Conservation (phyloP, 495 filamentous ascomycete genomes). For the Immersiella caudata region DNA sequence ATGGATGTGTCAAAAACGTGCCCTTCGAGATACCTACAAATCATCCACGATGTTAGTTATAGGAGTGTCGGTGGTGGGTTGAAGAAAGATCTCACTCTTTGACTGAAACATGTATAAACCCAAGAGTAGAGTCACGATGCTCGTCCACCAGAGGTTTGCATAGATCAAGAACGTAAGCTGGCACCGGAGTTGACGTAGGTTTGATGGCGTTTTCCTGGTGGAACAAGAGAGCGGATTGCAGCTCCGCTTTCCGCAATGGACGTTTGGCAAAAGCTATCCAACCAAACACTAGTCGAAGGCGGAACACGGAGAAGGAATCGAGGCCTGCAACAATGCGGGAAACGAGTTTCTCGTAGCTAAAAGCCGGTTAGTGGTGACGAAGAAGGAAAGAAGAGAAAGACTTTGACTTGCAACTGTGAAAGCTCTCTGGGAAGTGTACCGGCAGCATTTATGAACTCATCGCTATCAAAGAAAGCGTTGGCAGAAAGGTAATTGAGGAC, state of each 20-base stretch:
- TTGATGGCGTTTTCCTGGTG: not conserved
- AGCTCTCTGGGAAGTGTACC: not conserved
- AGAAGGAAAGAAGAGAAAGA: too few relatives aligned
- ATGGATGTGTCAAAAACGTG: too few relatives aligned
- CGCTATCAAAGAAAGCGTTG: not conserved
- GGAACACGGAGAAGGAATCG: not conserved
- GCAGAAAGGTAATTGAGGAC: not conserved
- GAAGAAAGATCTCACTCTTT: slow-evolving; percentile 5
- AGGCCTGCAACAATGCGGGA: not conserved
- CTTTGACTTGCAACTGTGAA: not conserved
- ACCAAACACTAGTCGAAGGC: not conserved
- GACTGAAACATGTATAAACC: not conserved
- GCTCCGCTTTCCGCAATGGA: slow-evolving; percentile 1
- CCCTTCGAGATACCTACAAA: too few relatives aligned
- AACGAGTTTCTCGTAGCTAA: not conserved
- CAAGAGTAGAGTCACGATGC: not conserved
- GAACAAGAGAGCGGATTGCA: not conserved
- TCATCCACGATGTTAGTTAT: too few relatives aligned
- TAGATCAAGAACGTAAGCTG: not conserved
- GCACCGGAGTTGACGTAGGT: not conserved
- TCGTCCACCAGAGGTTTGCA: not conserved
- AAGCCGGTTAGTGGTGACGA: too few relatives aligned
- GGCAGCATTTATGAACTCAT: not conserved
- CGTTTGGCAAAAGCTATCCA: slow-evolving; percentile 4
- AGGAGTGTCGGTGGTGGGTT: too few relatives aligned